Evolutionary conservation across 306 rosid species (phyloP).

Genomic region (Prosopis cineraria): DNA sequence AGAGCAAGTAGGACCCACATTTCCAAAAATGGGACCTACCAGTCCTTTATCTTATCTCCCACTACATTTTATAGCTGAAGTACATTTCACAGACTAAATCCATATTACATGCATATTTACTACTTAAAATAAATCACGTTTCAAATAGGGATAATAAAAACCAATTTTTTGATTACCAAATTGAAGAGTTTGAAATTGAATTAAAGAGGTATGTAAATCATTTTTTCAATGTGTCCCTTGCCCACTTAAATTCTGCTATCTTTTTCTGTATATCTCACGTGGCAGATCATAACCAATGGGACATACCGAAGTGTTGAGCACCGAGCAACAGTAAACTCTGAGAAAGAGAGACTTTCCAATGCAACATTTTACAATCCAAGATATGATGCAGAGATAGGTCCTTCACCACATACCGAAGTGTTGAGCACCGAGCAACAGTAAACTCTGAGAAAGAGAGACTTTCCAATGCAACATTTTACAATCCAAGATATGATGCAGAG

Average conservation of each 20-base stretch:
- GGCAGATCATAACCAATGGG: conserved; percentile 42
- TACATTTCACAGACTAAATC: not conserved
- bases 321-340: conserved; percentile 37
- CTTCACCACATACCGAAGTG: conserved; percentile 42
- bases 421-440: conserved; percentile 46
- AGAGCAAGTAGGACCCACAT: not conserved
- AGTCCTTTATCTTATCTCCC: not conserved
- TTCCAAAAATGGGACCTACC: not conserved
- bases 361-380: conserved; percentile 40
- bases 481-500: conserved; percentile 28
- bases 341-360: conserved; percentile 43
- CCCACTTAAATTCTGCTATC: not conserved
- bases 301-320: conserved; percentile 46
- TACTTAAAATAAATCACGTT: not conserved
- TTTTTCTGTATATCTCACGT: not conserved
- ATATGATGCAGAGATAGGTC: conserved; percentile 33
- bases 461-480: conserved; percentile 47
- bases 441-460: conserved; percentile 42
- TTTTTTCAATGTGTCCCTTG: not conserved
- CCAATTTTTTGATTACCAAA: not conserved
- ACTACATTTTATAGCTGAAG: not conserved
- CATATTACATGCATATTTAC: not conserved
- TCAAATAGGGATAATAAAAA: not conserved
- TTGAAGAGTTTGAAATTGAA: not conserved
- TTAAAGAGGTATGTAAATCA: not conserved